Conservation (phyloP, 768 basidiomycete genomes). For the Coprinopsis marcescibilis region DNA sequence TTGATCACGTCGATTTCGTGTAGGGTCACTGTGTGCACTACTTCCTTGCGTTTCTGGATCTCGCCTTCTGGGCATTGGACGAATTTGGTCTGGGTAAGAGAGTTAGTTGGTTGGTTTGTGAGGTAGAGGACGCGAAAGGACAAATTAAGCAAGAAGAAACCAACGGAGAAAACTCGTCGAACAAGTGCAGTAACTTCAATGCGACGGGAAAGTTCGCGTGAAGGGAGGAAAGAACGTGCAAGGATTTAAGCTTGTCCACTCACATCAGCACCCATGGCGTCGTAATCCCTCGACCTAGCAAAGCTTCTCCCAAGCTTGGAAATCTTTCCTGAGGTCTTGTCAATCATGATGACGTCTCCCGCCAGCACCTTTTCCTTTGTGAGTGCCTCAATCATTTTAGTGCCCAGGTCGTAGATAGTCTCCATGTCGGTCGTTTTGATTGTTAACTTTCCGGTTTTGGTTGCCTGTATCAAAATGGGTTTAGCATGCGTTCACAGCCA, state of each 20-base stretch:
- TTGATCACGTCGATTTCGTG: constrained; percentile 99
- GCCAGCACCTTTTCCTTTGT: constrained; percentile 95
- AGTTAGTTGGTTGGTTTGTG: too few species aligned
- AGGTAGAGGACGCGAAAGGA: too few species aligned
- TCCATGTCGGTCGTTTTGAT: constrained; percentile 99
- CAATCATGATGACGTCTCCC: constrained; percentile 94
- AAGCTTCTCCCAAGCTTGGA: constrained; percentile 95
- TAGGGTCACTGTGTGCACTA: constrained; percentile 93
- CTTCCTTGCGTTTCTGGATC: constrained; percentile 95
- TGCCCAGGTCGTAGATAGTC: constrained; percentile 96
- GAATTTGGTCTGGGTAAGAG: constrained; percentile 75
- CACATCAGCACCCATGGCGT: constrained; percentile 99
- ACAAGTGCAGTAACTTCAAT: constrained; percentile 4
- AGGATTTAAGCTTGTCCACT: too few species aligned
- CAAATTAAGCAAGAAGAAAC: too few species aligned
- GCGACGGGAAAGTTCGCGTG: constrained; percentile 6
- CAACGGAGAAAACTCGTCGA: too few species aligned
- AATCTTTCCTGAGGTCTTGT: constrained; percentile 96
- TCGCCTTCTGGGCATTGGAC: constrained; percentile 98
- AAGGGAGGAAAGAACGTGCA: constrained; percentile 5
- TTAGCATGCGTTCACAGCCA: constrained; percentile 5
- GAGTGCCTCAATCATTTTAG: constrained; percentile 98
- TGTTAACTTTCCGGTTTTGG: constrained; percentile 95
- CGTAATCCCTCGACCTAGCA: constrained; percentile 95
- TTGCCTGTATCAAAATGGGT: constrained; percentile 52